These are phyloP conservation scores for Ophiostoma perfectum DNA, from an alignment of 2,329 filamentous ascomycete genomes.

Conservation along the genomic window DNA sequence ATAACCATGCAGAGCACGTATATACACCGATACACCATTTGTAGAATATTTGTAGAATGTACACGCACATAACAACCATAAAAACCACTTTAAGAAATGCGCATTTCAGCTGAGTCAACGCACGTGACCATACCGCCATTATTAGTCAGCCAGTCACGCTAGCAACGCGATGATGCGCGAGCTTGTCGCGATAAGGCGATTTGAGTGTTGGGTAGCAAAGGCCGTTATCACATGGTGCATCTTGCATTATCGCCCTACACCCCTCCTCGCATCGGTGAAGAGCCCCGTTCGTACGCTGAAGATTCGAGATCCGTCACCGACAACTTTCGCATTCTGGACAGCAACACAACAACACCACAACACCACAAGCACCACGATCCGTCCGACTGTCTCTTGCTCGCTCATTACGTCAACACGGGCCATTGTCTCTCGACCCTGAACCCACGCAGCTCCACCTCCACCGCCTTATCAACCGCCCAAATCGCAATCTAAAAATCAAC, in stretches of 20 bases:
- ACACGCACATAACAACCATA: too few relatives aligned
- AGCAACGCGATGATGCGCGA: constrained; percentile 3
- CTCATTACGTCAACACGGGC: background rate
- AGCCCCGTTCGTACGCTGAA: too few relatives aligned
- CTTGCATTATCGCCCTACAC: constrained; percentile 8
- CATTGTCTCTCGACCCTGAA: background rate
- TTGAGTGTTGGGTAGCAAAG: background rate
- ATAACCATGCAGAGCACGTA: too few relatives aligned
- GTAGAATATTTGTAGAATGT: too few relatives aligned
- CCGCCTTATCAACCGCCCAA: constrained; percentile 1
- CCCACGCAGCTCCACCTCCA: constrained; percentile 11
- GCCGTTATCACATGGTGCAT: constrained; percentile 17
- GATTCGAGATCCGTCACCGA: background rate
- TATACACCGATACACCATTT: too few relatives aligned
- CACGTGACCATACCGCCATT: background rate
- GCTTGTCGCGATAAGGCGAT: constrained; percentile 21
- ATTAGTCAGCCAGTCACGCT: background rate
- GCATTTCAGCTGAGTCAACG: too few relatives aligned
- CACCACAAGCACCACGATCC: background rate
- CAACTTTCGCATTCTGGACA: background rate
- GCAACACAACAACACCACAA: too few relatives aligned
- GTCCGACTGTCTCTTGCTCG: background rate
- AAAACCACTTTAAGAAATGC: too few relatives aligned
- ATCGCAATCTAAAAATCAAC: background rate
- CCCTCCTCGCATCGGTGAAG: constrained; percentile 6